phyloP scores from a whole-genome alignment of 768 basidiomycete genomes.

The Tylopilus subfusipes region DNA sequence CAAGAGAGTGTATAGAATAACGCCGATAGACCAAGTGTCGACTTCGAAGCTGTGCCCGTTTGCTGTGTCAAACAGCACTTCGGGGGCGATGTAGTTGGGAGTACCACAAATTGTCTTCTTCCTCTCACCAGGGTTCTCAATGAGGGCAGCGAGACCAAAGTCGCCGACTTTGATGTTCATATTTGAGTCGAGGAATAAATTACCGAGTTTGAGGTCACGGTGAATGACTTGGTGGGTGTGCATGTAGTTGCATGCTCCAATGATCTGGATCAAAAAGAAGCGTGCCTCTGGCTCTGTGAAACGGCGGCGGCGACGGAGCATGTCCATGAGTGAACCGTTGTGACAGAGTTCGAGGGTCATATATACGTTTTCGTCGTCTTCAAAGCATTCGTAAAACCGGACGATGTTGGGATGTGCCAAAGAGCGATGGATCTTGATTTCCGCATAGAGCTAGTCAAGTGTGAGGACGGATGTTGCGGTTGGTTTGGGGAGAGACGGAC shows the following conservation, averaged over 20 bases:
- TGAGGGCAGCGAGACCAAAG: slow-evolving; percentile 94
- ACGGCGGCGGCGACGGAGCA: slow-evolving; percentile 80
- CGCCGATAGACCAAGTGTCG: slow-evolving; percentile 96
- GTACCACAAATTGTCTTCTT: slow-evolving; percentile 99
- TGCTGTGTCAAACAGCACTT: slow-evolving; percentile 92
- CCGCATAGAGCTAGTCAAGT: slow-evolving; percentile 78
- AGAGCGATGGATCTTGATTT: slow-evolving; percentile 96
- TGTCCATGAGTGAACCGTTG: slow-evolving; percentile 87
- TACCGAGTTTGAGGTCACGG: slow-evolving; percentile 94
- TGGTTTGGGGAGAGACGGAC: slow-evolving; percentile 37
- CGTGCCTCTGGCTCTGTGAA: slow-evolving; percentile 92
- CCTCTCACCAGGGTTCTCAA: slow-evolving; percentile 92
- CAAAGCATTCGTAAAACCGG: slow-evolving; percentile 88
- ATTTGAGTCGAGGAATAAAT: slow-evolving; percentile 83
- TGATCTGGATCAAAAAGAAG: slow-evolving; percentile 90
- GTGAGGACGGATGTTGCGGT: slow-evolving; percentile 1
- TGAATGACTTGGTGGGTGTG: slow-evolving; percentile 96
- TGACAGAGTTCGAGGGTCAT: slow-evolving; percentile 94
- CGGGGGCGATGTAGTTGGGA: slow-evolving; percentile 98
- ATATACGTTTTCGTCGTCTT: slow-evolving; percentile 94
- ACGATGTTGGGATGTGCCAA: slow-evolving; percentile 93
- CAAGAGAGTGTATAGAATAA: slow-evolving; percentile 92
- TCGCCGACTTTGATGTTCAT: slow-evolving; percentile 98
- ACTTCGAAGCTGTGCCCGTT: slow-evolving; percentile 99
- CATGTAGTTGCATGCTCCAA: slow-evolving; percentile 97